phyloP scores from a whole-genome alignment of 306 rosid genomes.

The Quercus robur region DNA sequence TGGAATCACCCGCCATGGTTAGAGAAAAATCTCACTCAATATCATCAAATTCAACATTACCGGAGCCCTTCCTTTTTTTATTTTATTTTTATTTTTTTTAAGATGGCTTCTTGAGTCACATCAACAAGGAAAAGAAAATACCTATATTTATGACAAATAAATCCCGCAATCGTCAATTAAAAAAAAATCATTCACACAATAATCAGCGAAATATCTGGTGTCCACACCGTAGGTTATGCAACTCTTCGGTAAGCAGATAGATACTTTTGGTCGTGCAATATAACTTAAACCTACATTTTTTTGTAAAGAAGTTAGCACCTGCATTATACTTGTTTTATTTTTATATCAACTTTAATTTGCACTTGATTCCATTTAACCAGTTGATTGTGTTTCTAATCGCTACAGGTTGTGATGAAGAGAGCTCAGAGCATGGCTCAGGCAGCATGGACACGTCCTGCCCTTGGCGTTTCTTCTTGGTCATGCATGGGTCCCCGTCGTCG shows the following conservation, averaged over 20 bases:
- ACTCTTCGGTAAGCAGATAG: neutral
- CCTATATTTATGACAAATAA: too few species aligned
- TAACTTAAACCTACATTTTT: neutral
- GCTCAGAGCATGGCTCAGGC: constrained; percentile 97
- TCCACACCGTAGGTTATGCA: neutral
- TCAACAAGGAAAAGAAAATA: too few species aligned
- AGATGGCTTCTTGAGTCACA: too few species aligned
- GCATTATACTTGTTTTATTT: neutral
- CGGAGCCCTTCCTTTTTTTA: too few species aligned
- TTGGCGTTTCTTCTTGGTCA: constrained; percentile 77
- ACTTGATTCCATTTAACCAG: neutral
- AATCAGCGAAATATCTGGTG: too few species aligned
- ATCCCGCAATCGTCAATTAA: too few species aligned
- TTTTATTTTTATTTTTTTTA: too few species aligned
- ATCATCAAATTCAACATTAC: too few species aligned
- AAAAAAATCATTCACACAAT: too few species aligned
- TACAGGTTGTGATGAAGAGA: constrained; percentile 88
- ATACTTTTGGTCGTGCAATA: neutral
- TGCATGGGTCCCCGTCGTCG: constrained; percentile 90
- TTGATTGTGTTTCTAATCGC: constrained; percentile 11
- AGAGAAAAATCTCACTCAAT: too few species aligned
- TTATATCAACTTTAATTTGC: neutral
- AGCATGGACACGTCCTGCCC: constrained; percentile 86
- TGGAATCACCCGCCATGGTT: too few species aligned
- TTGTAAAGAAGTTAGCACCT: constrained; percentile 2